Evolutionary conservation across 108 stramenopile species (phyloP).

Genomic region (Skeletonema potamos): DNA sequence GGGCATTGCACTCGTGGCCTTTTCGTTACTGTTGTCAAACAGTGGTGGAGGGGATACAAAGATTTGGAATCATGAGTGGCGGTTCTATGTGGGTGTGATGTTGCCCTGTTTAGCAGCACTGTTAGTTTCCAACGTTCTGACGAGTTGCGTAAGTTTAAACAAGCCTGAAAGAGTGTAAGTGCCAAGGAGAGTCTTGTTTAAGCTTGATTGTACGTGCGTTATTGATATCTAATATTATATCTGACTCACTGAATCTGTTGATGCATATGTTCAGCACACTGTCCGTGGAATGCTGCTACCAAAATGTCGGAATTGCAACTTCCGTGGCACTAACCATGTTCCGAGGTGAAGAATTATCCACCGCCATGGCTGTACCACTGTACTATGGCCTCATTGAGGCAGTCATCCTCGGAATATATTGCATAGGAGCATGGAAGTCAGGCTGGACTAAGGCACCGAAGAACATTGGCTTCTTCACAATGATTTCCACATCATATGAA

Average conservation of each 20-base stretch:
- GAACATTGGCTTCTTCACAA: constrained; percentile 52
- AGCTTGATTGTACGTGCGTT: neutral
- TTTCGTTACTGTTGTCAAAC: constrained; percentile 65
- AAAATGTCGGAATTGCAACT: constrained; percentile 86
- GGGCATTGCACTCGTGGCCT: constrained; percentile 68
- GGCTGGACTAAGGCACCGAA: constrained; percentile 83
- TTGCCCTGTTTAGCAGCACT: constrained; percentile 68
- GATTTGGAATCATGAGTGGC: constrained; percentile 77
- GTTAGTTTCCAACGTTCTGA: constrained; percentile 55
- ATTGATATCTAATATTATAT: neutral
- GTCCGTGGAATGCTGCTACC: constrained; percentile 86
- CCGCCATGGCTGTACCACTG: constrained; percentile 79
- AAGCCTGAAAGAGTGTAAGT: constrained; percentile 76
- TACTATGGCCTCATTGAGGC: constrained; percentile 79
- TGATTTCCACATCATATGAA: constrained; percentile 44
- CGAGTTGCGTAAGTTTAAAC: constrained; percentile 47
- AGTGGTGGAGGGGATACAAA: constrained; percentile 51
- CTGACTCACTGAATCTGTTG: neutral
- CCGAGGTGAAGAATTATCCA: constrained; percentile 52
- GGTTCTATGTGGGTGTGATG: constrained; percentile 75
- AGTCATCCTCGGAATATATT: constrained; percentile 68
- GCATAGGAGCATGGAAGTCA: constrained; percentile 66
- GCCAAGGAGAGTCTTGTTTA: neutral
- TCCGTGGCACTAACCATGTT: constrained; percentile 85
- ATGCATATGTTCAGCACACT: constrained; percentile 52